Base-by-base conservation (phyloP, 345 rosid genomes). In the Erodium maritimum region DNA sequence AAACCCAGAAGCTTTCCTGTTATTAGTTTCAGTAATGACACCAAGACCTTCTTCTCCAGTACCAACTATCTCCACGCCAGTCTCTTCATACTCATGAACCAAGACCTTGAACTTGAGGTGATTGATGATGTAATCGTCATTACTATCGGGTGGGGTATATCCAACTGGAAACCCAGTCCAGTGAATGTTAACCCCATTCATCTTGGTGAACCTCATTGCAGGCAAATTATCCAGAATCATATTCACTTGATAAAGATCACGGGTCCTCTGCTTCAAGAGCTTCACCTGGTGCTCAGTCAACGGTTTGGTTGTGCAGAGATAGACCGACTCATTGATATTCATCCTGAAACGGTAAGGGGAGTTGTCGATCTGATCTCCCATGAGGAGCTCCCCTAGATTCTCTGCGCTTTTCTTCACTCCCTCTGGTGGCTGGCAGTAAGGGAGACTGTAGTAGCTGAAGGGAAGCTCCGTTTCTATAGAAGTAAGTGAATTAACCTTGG, bases 161-260 rank as follows among this genome's bases (percentile, higher is more conserved):
- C 82, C 82, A 22, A 78, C 73, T 1, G 82, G 82, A 55, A 72
- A 70, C 34, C 82, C 82, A 6, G 82, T 78, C 82, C 82, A 78
- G 60, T 70, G 82, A 56, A 78, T 75, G 23, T 65, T 73, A 53
- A 75, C 52, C 19, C 72, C 73, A 56, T 75, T 78, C 55, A 75
- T 77, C 56, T 59, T 68, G 13, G 75, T 69, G 34, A 64, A 75
- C 75, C 82, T 72, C 79, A 78, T 71, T 13, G 62, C 82, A 3
- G 82, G 82, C 73, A 78, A 63, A 68, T 78, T 75, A 63, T 78
- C 82, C 22, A 78, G 65, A 60, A 78, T 75, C 82, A 78, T 78
- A 42, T 78, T 78, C 65, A 78, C 82, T 60, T 78, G 82, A 63
- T 78, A 78, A 61, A 78, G 66, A 70, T 78, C 82, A 14, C 69